phyloP scores from a whole-genome alignment of 345 rosid species.

The Crucihimalaya himalaica region DNA sequence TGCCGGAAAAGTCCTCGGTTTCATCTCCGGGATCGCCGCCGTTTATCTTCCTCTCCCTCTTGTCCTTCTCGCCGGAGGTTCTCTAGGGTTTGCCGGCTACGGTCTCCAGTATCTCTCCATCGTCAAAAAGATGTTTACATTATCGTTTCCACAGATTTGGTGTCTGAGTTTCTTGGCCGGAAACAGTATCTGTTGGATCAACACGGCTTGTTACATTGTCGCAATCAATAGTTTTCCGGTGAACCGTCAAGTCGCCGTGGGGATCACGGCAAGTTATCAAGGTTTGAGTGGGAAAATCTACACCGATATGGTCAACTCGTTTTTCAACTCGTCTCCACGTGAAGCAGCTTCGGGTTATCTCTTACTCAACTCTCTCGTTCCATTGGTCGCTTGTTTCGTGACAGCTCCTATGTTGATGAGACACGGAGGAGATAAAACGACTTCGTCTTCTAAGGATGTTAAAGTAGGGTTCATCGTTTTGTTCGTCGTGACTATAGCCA shows the following conservation, averaged over 20 bases:
- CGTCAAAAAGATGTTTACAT: constrained; percentile 43
- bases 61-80: constrained; percentile 70
- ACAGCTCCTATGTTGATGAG: constrained; percentile 52
- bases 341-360: constrained; percentile 59
- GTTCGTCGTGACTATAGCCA: constrained; percentile 58
- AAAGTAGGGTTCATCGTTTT: constrained; percentile 46
- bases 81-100: constrained; percentile 68
- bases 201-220: constrained; percentile 72
- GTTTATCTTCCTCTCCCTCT: constrained; percentile 68
- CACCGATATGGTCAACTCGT: constrained; percentile 56
- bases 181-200: constrained; percentile 96
- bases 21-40: constrained; percentile 82
- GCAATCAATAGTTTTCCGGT: constrained; percentile 54
- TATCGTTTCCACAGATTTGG: constrained; percentile 60
- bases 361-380: constrained; percentile 61
- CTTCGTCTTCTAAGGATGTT: constrained; percentile 10
- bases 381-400: constrained; percentile 45
- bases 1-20: constrained; percentile 87
- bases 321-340: constrained; percentile 35
- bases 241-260: constrained; percentile 65
- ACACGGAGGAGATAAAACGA: neutral
- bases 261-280: constrained; percentile 72
- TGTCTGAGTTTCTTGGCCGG: constrained; percentile 70
- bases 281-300: constrained; percentile 83
- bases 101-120: constrained; percentile 79